phyloP scores from a whole-genome alignment of 148 eudicot genomes.

The Chenopodium quinoa region DNA sequence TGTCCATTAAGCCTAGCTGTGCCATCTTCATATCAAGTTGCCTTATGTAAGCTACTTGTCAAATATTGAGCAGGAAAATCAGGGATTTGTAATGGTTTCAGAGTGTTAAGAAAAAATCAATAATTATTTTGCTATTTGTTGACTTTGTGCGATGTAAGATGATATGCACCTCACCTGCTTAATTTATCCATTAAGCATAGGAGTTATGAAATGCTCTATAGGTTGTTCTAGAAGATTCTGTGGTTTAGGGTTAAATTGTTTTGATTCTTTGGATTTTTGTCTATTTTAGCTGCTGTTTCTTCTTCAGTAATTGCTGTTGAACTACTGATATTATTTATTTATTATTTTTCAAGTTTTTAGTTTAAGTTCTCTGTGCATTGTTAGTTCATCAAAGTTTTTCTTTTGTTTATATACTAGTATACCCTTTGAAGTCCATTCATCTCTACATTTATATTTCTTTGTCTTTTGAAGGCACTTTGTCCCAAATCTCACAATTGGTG shows the following conservation, averaged over 20 bases:
- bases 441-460: background rate
- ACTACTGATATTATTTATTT: background rate
- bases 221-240: background rate
- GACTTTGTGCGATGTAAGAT: background rate
- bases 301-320: background rate
- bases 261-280: background rate
- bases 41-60: background rate
- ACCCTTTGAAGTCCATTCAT: background rate
- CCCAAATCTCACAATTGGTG: slow-evolving; percentile 93
- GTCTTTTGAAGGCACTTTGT: slow-evolving; percentile 80
- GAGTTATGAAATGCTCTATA: slow-evolving; percentile 14
- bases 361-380: background rate
- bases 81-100: background rate
- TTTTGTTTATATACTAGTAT: background rate
- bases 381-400: background rate
- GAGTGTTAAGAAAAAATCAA: background rate
- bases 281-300: background rate
- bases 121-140: slow-evolving; percentile 10
- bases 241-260: background rate
- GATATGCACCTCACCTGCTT: background rate
- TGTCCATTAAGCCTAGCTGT: background rate
- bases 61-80: background rate
- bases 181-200: background rate
- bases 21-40: background rate
- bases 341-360: no score